Evolutionary conservation across 345 rosid species (phyloP).

Genomic region (Ceriops decandra): DNA sequence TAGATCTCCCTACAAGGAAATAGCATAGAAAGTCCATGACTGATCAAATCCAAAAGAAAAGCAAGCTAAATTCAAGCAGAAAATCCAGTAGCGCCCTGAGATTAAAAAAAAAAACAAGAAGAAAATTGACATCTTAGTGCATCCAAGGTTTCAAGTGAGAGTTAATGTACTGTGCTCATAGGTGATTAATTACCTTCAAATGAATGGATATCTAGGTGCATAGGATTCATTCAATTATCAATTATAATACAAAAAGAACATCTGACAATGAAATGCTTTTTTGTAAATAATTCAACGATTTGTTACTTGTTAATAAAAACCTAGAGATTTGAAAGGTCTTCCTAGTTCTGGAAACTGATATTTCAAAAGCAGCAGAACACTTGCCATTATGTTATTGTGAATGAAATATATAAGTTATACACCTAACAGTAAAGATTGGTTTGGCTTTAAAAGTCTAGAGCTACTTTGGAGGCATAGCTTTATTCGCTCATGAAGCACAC

Average conservation of each 20-base stretch:
- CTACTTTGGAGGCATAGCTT: no score
- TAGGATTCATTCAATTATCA: neutral
- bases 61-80: constrained; percentile 9
- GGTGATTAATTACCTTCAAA: neutral
- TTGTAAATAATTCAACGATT: neutral
- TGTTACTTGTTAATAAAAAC: no score
- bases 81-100: neutral
- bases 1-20: constrained; percentile 39
- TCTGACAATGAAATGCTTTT: neutral
- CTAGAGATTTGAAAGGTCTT: no score
- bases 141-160: neutral
- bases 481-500: no score
- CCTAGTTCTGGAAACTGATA: no score
- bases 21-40: constrained; percentile 4
- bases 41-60: constrained; percentile 9
- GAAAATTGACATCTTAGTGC: neutral
- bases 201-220: neutral
- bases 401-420: no score
- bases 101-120: neutral
- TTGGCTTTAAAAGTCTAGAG: no score
- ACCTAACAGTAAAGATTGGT: no score
- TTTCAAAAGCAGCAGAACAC: no score
- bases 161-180: no score
- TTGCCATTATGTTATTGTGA: no score
- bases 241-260: neutral